Evolutionary conservation across 306 rosid genomes (phyloP), one percentile per base, ranked within the genome.

Genomic region (Echinosophora koreensis): DNA sequence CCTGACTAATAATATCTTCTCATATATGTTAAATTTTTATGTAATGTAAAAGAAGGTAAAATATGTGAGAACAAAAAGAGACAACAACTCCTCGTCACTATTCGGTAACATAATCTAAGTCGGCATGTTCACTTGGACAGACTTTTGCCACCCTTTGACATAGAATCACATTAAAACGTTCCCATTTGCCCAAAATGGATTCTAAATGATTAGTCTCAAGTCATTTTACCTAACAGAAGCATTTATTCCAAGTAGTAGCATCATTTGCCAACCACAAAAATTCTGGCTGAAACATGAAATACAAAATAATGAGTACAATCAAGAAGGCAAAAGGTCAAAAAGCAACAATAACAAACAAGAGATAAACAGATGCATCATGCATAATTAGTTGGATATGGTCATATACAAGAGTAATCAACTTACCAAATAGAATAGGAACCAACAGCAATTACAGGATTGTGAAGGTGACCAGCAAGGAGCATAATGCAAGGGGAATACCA

Each of bases 401-500:
- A 41, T 41, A 1, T 9, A 2, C 47, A 22, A 22, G 42, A 38
- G 42, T 38, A 66, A 44, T 18, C 3, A 57, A 34, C 49, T 81
- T 84, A 90, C 93, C 96, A 88, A 62, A 88, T 75, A 6, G 89
- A 83, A 47, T 62, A 89, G 5, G 91, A 87, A 38, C 83, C 91
- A 75, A 88, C 80, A 13, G 82, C 84, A 69, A 90, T 76, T 0
- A 85, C 82, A 22, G 90, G 82, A 46, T 87, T 79, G 3, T 71
- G 39, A 15, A 90, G 80, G 14, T 14, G 38, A 22, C 93, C 93
- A 39, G 78, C 79, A 77, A 89, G 80, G 11, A 86, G 22, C 10
- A 76, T 16, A 34, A 86, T 77, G 46, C 67, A 61, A 46, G 72
- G 78, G 16, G 4, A 14, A 42, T 82, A 82, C 90, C 84, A 83